These are phyloP conservation scores for Tolypocladium ovalisporum DNA, from an alignment of 2,329 filamentous ascomycete species.

Conservation along the genomic window DNA sequence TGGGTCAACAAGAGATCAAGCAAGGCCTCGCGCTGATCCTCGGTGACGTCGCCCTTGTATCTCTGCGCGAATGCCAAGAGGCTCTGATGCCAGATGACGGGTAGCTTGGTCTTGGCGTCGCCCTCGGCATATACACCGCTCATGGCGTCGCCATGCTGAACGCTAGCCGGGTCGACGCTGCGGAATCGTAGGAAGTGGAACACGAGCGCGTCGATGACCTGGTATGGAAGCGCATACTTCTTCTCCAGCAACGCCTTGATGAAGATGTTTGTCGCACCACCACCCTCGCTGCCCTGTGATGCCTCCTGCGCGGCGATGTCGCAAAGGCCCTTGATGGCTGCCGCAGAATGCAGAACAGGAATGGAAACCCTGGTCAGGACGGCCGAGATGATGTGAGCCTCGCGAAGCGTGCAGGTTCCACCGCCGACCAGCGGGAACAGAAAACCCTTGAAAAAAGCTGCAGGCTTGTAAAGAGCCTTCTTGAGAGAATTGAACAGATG, in stretches of 20 bases:
- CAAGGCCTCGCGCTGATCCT: constrained; percentile 85
- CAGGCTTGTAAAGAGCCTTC: constrained; percentile 85
- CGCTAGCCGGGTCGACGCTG: constrained; percentile 50
- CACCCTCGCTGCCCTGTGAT: constrained; percentile 69
- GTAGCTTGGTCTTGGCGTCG: constrained; percentile 55
- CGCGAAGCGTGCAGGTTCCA: constrained; percentile 81
- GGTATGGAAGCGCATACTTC: constrained; percentile 91
- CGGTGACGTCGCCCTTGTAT: constrained; percentile 92
- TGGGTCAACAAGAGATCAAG: constrained; percentile 76
- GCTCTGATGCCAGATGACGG: constrained; percentile 94
- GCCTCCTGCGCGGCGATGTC: constrained; percentile 91
- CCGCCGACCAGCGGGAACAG: constrained; percentile 80
- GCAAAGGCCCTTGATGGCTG: constrained; percentile 81
- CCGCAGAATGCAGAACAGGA: constrained; percentile 84
- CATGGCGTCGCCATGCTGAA: constrained; percentile 43
- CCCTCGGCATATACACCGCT: constrained; percentile 29
- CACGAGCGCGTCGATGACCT: constrained; percentile 86
- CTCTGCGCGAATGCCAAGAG: constrained; percentile 85
- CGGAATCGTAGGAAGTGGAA: constrained; percentile 94
- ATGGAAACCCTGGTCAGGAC: constrained; percentile 79
- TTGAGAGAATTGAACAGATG: constrained; percentile 91
- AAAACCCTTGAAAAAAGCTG: constrained; percentile 93
- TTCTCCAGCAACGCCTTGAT: constrained; percentile 91
- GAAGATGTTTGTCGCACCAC: constrained; percentile 88
- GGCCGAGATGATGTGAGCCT: constrained; percentile 83